Percentiles rank a stretch among this genome's conserved stretches.
phyloP scores from a whole-genome alignment of 2,329 filamentous ascomycete genomes.

The Dothiorella sarmentorum region DNA sequence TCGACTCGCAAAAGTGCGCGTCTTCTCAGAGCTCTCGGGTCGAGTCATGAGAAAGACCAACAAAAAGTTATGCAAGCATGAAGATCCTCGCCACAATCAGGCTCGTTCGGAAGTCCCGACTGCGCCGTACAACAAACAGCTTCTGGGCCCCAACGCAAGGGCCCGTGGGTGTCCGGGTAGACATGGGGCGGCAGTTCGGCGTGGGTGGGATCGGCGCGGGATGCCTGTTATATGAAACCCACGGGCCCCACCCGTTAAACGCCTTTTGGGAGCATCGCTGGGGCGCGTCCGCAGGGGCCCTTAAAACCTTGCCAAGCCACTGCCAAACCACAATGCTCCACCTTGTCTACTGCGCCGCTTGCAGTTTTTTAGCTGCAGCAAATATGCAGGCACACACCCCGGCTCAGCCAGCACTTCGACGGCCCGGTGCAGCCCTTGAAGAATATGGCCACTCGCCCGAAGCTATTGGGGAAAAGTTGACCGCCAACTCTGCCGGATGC shows the following conservation, averaged over 20 bases:
- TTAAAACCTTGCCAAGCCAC: not conserved
- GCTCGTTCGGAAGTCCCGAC: too few relatives aligned
- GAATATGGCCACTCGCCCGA: not conserved
- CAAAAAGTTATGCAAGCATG: too few relatives aligned
- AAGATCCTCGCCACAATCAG: too few relatives aligned
- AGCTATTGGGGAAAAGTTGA: not conserved
- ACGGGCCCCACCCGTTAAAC: not conserved
- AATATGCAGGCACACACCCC: not conserved
- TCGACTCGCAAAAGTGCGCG: too few relatives aligned
- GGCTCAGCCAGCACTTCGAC: not conserved
- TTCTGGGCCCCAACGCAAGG: not conserved
- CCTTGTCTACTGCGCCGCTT: not conserved
- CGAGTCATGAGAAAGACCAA: too few relatives aligned
- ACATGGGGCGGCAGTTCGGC: not conserved
- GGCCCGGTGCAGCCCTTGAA: not conserved
- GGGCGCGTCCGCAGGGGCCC: not conserved
- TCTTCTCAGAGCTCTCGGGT: too few relatives aligned
- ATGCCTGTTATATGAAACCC: slow-evolving; percentile 3
- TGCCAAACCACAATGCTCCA: not conserved
- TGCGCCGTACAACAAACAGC: not conserved
- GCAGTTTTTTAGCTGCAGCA: too few relatives aligned
- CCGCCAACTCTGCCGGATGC: not conserved
- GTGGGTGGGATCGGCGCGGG: not conserved
- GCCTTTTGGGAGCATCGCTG: not conserved
- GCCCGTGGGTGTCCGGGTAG: too few relatives aligned